Evolutionary conservation across 257 asterid genomes (phyloP).

Genomic region (Lithospermum erythrorhizon): DNA sequence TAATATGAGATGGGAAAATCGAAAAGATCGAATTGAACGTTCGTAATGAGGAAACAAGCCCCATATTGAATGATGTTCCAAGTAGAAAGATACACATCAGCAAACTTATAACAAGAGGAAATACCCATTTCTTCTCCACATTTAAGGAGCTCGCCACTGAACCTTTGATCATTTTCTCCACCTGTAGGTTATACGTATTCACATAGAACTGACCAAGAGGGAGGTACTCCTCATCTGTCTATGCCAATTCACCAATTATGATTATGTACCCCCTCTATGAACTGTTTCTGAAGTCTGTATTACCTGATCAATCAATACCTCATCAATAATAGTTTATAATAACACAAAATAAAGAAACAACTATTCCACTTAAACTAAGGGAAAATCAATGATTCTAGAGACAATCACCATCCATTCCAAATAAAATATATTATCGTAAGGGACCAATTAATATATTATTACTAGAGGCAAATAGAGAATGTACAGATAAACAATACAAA

Average conservation of each 20-base stretch:
- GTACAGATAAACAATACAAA: background rate
- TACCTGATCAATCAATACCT: background rate
- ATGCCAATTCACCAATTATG: background rate
- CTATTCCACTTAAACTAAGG: background rate
- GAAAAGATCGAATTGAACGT: slow-evolving; percentile 34
- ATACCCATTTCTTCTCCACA: slow-evolving; percentile 45
- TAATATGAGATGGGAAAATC: slow-evolving; percentile 19
- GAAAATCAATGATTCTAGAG: background rate
- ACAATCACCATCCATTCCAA: background rate
- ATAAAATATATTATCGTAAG: background rate
- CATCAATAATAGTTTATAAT: background rate
- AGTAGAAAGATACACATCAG: slow-evolving; percentile 25
- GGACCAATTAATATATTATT: too few species aligned
- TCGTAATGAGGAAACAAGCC: slow-evolving; percentile 28
- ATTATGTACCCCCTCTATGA: background rate
- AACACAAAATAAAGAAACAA: too few species aligned
- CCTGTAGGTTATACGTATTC: background rate
- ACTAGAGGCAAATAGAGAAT: background rate
- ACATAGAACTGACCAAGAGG: background rate
- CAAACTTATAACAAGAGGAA: slow-evolving; percentile 31
- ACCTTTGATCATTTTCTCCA: slow-evolving; percentile 7
- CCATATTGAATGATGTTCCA: slow-evolving; percentile 32
- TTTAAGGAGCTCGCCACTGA: slow-evolving; percentile 29
- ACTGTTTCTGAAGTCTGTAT: background rate
- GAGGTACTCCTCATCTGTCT: background rate